These are phyloP conservation scores for Coemansia sp. DNA, from an alignment of 192 early-diverging fungal genomes.

Conservation along the genomic window DNA sequence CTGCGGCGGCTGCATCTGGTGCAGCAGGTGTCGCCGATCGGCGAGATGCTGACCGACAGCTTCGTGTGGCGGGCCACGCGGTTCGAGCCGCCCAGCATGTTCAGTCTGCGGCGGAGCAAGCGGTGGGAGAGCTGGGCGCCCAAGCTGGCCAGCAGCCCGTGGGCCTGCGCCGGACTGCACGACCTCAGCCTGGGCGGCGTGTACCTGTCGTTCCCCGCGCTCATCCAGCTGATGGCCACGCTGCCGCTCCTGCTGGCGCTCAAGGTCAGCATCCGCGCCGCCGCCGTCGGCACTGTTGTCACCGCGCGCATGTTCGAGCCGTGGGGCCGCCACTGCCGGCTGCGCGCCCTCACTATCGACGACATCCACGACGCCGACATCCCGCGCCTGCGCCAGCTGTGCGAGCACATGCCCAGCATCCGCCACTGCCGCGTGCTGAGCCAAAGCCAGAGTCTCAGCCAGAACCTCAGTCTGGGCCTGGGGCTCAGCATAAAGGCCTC, in stretches of 20 bases:
- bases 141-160: slow-evolving; percentile 55
- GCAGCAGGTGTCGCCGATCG: slow-evolving; percentile 55
- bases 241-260: slow-evolving; percentile 39
- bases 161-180: slow-evolving; percentile 34
- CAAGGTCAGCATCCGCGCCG: slow-evolving; percentile 43
- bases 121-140: slow-evolving; percentile 56
- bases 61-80: slow-evolving; percentile 53
- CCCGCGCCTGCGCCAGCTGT: slow-evolving; percentile 44
- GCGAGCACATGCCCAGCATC: slow-evolving; percentile 55
- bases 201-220: slow-evolving; percentile 50
- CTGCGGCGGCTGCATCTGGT: slow-evolving; percentile 47
- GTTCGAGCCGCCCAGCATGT: slow-evolving; percentile 47
- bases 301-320: slow-evolving; percentile 54
- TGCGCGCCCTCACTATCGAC: slow-evolving; percentile 47
- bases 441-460: slow-evolving; percentile 5
- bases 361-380: slow-evolving; percentile 51
- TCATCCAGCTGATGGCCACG: slow-evolving; percentile 53
- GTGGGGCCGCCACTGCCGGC: slow-evolving; percentile 50
- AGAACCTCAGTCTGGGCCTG: background rate
- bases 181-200: slow-evolving; percentile 52
- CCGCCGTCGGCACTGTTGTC: slow-evolving; percentile 41
- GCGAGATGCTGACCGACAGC: slow-evolving; percentile 55
- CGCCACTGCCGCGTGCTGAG: slow-evolving; percentile 46
- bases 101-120: slow-evolving; percentile 46
- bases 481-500: background rate